Percentiles rank a stretch among this genome's conserved stretches.
These are phyloP conservation scores for Gossypium rotundifolium DNA, from an alignment of 345 rosid genomes.

Conservation along the genomic window DNA sequence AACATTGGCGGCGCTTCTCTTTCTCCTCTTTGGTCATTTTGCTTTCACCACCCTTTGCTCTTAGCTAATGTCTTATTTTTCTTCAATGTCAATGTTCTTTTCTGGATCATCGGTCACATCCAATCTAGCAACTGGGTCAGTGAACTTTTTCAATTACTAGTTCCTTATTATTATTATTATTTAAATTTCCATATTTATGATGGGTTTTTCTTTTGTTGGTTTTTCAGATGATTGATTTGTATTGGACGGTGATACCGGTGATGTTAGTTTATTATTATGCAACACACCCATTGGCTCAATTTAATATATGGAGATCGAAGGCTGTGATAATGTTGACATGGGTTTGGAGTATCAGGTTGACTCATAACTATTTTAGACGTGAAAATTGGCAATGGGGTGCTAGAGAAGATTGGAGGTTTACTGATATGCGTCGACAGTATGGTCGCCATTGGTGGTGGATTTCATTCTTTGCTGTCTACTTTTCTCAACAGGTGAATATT, in stretches of 20 bases:
- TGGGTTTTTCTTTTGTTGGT: background rate
- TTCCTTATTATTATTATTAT: background rate
- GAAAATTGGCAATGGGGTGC: conserved; percentile 98
- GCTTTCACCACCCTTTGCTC: conserved; percentile 70
- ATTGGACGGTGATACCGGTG: conserved; percentile 93
- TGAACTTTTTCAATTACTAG: background rate
- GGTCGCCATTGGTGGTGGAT: conserved; percentile 95
- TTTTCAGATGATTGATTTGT: conserved; percentile 83
- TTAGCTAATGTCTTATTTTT: conserved; percentile 74
- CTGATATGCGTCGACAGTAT: conserved; percentile 67
- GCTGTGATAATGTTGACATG: conserved; percentile 54
- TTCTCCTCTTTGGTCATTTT: conserved; percentile 63
- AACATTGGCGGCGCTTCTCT: conserved; percentile 5
- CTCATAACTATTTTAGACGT: conserved; percentile 85
- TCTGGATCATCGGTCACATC: conserved; percentile 75
- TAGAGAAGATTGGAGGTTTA: conserved; percentile 94
- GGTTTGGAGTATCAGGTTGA: conserved; percentile 80
- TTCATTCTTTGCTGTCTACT: conserved; percentile 78
- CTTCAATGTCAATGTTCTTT: conserved; percentile 84
- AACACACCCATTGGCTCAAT: conserved; percentile 56
- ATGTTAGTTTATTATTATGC: conserved; percentile 74
- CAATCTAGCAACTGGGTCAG: conserved; percentile 85
- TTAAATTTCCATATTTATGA: background rate
- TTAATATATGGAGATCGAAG: conserved; percentile 58
- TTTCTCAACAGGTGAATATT: conserved; percentile 68